Percentiles rank a stretch among this genome's conserved stretches.
phyloP scores from a whole-genome alignment of 1,284 basidiomycete species.

The Lignosus rhinocerotis region DNA sequence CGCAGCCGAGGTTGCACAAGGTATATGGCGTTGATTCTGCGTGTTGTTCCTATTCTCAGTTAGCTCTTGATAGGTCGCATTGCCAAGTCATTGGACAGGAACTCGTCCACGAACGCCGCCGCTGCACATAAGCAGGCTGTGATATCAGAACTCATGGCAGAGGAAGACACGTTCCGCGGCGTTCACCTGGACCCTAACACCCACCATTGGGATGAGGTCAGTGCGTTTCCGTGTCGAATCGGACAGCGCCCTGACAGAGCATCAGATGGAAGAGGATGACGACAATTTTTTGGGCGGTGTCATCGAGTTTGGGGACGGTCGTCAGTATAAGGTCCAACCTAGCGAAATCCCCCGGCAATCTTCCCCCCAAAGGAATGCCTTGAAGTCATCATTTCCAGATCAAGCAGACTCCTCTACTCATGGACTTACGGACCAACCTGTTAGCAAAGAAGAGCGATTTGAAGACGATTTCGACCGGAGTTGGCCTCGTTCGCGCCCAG shows the following conservation, averaged over 20 bases:
- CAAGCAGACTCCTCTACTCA: conserved; percentile 14
- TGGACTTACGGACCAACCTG: conserved; percentile 35
- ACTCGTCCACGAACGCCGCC: conserved; percentile 36
- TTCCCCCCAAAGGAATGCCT: conserved; percentile 13
- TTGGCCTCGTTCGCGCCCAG: conserved; percentile 72
- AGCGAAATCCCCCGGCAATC: conserved; percentile 36
- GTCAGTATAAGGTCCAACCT: conserved; percentile 79
- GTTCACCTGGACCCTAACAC: conserved; percentile 90
- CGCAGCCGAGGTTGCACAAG: conserved; percentile 87
- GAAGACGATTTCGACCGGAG: conserved; percentile 91
- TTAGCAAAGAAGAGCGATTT: conserved; percentile 78
- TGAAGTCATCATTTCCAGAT: conserved; percentile 10
- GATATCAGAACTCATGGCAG: conserved; percentile 65
- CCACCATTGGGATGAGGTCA: conserved; percentile 94
- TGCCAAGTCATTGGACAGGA: conserved; percentile 33
- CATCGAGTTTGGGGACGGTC: conserved; percentile 91
- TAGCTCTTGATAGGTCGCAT: conserved; percentile 29
- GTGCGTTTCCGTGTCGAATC: conserved; percentile 32
- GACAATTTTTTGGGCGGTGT: conserved; percentile 87
- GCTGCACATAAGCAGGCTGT: conserved; percentile 60
- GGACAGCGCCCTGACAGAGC: conserved; percentile 1
- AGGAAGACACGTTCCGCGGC: conserved; percentile 90
- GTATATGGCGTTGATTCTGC: conserved; percentile 38
- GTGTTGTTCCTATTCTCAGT: conserved; percentile 15
- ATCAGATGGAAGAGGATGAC: conserved; percentile 85